Percentiles rank a stretch among this genome's conserved stretches.
These are phyloP conservation scores for Capronia coronata DNA, from an alignment of 2,329 filamentous ascomycete species.

Conservation along the genomic window DNA sequence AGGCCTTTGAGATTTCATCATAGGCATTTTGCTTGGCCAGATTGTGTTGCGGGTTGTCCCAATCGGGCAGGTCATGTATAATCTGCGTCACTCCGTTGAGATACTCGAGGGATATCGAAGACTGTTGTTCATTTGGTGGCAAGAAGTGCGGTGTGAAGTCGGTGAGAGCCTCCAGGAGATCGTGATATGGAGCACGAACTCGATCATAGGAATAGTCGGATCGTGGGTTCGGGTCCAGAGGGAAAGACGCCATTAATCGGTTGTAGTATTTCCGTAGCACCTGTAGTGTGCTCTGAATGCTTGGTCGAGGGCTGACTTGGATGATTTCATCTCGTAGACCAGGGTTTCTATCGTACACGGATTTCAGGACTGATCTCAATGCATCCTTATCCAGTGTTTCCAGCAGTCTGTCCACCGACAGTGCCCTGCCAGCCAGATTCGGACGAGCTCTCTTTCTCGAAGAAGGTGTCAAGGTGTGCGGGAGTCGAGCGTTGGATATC, in stretches of 20 bases:
- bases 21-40: conserved; percentile 93
- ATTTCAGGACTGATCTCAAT: conserved; percentile 77
- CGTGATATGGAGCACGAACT: conserved; percentile 70
- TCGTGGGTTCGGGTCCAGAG: conserved; percentile 72
- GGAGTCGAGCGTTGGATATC: conserved; percentile 68
- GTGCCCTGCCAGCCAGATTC: conserved; percentile 61
- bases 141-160: conserved; percentile 96
- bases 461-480: conserved; percentile 60
- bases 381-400: conserved; percentile 86
- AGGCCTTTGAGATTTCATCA: conserved; percentile 89
- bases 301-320: conserved; percentile 76
- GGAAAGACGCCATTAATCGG: conserved; percentile 70
- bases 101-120: conserved; percentile 76
- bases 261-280: conserved; percentile 78
- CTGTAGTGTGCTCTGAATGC: conserved; percentile 69
- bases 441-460: conserved; percentile 63
- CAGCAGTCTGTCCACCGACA: conserved; percentile 69
- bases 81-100: conserved; percentile 85
- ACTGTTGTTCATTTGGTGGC: conserved; percentile 79
- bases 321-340: conserved; percentile 80
- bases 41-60: conserved; percentile 81
- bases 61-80: conserved; percentile 82
- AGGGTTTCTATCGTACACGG: conserved; percentile 83
- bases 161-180: conserved; percentile 79
- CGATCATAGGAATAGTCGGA: conserved; percentile 95